Evolutionary conservation across 2,329 filamentous ascomycete species (phyloP).

Genomic region (Neoarthrinium moseri): DNA sequence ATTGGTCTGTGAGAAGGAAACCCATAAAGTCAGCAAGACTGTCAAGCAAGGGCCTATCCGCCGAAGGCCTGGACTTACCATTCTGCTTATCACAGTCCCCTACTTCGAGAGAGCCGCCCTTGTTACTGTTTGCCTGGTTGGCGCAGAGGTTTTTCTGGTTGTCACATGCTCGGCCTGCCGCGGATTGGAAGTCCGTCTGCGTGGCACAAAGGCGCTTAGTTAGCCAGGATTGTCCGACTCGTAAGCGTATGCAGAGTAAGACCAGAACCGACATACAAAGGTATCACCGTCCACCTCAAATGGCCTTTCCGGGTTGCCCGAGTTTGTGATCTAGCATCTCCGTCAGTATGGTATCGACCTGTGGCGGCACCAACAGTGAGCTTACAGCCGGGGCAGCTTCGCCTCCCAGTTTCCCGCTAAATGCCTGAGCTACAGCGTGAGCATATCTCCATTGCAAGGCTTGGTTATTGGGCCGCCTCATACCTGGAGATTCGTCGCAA

Average conservation of each 20-base stretch:
- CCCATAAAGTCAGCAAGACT: slow-evolving; percentile 32
- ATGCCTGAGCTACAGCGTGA: slow-evolving; percentile 25
- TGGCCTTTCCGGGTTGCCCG: slow-evolving; percentile 35
- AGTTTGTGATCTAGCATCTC: slow-evolving; percentile 34
- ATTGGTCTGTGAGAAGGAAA: too few species aligned
- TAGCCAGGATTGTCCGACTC: not conserved
- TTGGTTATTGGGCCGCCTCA: not conserved
- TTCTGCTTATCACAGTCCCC: slow-evolving; percentile 44
- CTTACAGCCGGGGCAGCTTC: slow-evolving; percentile 33
- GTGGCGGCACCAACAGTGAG: not conserved
- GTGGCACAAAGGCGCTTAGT: not conserved
- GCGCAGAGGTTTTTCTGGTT: slow-evolving; percentile 49
- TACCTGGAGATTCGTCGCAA: slow-evolving; percentile 34
- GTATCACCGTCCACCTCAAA: slow-evolving; percentile 43
- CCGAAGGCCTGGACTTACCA: slow-evolving; percentile 30
- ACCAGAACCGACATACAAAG: slow-evolving; percentile 33
- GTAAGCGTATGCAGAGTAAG: not conserved
- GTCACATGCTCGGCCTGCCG: slow-evolving; percentile 43
- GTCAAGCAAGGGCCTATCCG: not conserved
- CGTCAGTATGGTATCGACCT: not conserved
- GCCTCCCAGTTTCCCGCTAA: slow-evolving; percentile 38
- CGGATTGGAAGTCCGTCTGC: slow-evolving; percentile 41
- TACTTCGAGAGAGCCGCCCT: slow-evolving; percentile 33
- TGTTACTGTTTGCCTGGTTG: slow-evolving; percentile 36
- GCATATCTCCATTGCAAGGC: not conserved